These are phyloP conservation scores for Macrotyloma uniflorum DNA, from an alignment of 306 rosid genomes.

Conservation along the genomic window DNA sequence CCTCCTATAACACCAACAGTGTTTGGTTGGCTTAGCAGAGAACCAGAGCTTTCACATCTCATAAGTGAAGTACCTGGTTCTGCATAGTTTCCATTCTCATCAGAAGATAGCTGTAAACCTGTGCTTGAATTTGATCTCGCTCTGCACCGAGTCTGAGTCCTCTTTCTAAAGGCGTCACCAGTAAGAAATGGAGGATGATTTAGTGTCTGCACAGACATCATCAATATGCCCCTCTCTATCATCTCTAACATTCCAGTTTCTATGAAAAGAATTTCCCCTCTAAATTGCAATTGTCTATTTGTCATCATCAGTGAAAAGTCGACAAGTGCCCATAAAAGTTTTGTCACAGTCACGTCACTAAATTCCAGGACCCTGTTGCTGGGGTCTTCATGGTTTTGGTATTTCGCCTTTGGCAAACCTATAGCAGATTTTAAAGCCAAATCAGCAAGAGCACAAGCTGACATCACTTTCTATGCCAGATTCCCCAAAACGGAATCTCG, in stretches of 20 bases:
- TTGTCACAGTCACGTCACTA: slow-evolving; percentile 33
- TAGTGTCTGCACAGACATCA: slow-evolving; percentile 47
- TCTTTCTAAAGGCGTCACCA: slow-evolving; percentile 38
- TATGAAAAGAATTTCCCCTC: background rate
- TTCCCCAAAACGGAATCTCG: slow-evolving; percentile 31
- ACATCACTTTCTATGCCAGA: slow-evolving; percentile 12
- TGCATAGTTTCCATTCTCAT: slow-evolving; percentile 51
- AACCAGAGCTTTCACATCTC: slow-evolving; percentile 37
- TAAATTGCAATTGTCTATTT: slow-evolving; percentile 3
- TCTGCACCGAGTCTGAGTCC: slow-evolving; percentile 30
- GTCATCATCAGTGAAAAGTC: slow-evolving; percentile 24
- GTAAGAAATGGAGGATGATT: slow-evolving; percentile 42
- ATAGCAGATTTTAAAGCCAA: slow-evolving; percentile 6
- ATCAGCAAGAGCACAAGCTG: slow-evolving; percentile 9
- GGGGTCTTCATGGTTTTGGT: slow-evolving; percentile 27
- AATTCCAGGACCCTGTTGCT: slow-evolving; percentile 17
- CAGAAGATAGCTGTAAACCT: slow-evolving; percentile 46
- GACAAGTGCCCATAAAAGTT: slow-evolving; percentile 23
- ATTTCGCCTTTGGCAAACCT: background rate
- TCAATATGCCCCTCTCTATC: slow-evolving; percentile 47
- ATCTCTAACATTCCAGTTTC: slow-evolving; percentile 11
- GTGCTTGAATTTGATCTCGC: slow-evolving; percentile 40
- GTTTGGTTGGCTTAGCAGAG: slow-evolving; percentile 61
- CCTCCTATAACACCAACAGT: slow-evolving; percentile 84
- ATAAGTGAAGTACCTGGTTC: slow-evolving; percentile 33